Percentiles rank a stretch among this genome's conserved stretches.
Conservation (phyloP, 2,329 filamentous ascomycete genomes). For the Rachicladosporium sp. region DNA sequence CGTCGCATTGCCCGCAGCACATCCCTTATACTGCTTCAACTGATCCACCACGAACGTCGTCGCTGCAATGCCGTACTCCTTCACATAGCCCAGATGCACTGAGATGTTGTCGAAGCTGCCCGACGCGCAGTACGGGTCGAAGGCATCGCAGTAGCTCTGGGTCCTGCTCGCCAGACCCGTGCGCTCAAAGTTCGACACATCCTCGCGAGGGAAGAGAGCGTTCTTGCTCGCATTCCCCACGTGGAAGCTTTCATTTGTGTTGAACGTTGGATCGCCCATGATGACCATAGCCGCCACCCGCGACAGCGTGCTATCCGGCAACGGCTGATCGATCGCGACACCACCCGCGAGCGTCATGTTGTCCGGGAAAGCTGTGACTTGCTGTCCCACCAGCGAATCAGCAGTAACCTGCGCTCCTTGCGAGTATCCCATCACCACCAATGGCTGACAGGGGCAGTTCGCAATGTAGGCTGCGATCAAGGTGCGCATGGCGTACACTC, state of each 20-base stretch:
- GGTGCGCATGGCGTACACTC: conserved; percentile 7
- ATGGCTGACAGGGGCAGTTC: conserved; percentile 8
- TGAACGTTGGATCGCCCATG: conserved; percentile 11
- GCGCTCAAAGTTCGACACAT: conserved; percentile 3
- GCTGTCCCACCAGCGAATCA: conserved; percentile 10
- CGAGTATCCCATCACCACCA: conserved; percentile 13
- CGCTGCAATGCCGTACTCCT: conserved; percentile 9
- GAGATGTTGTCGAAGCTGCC: conserved; percentile 2
- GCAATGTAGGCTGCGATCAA: conserved; percentile 8
- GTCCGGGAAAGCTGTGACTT: conserved; percentile 6
- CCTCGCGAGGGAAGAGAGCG: conserved; percentile 10
- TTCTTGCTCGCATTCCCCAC: conserved; percentile 11
- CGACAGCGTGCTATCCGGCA: conserved; percentile 4
- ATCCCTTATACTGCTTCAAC: conserved; percentile 8
- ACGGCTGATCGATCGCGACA: conserved; percentile 4
- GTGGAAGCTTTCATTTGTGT: conserved; percentile 8
- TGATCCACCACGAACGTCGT: conserved; percentile 7
- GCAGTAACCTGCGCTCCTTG: conserved; percentile 13
- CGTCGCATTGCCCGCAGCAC: too few species aligned
- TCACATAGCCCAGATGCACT: conserved; percentile 10
- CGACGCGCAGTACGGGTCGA: conserved; percentile 10
- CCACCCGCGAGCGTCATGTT: conserved; percentile 2
- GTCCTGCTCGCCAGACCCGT: conserved; percentile 3
- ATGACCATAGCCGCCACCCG: conserved; percentile 8
- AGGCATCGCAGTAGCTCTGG: conserved; percentile 11